phyloP scores from a whole-genome alignment of 2,329 filamentous ascomycete species.

The Penicillium freii region DNA sequence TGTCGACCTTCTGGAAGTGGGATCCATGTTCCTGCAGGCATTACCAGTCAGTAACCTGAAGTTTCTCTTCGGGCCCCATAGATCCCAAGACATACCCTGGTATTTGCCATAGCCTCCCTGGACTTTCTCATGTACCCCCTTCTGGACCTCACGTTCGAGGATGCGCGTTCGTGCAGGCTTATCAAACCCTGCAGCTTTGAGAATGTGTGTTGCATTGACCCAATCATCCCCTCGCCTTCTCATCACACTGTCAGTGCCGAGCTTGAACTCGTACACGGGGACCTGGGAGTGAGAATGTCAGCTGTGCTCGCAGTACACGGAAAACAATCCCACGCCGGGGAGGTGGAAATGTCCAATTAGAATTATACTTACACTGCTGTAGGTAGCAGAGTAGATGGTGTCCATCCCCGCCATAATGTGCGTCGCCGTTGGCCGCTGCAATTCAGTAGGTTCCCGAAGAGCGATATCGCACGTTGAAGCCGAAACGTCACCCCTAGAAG shows the following conservation, averaged over 20 bases:
- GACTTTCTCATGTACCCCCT: slow-evolving; percentile 94
- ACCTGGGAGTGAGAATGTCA: slow-evolving; percentile 57
- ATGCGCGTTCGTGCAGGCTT: slow-evolving; percentile 95
- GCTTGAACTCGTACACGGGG: slow-evolving; percentile 90
- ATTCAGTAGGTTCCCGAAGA: slow-evolving; percentile 26
- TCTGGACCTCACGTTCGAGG: slow-evolving; percentile 93
- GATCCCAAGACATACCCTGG: slow-evolving; percentile 61
- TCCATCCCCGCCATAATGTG: slow-evolving; percentile 37
- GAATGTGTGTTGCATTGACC: slow-evolving; percentile 99
- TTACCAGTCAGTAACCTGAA: slow-evolving; percentile 4
- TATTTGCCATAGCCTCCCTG: slow-evolving; percentile 99
- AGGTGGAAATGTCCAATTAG: neutral
- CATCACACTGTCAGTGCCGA: slow-evolving; percentile 92
- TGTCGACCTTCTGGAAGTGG: slow-evolving; percentile 76
- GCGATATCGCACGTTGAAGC: slow-evolving; percentile 18
- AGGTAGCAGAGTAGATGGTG: slow-evolving; percentile 63
- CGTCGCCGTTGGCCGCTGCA: slow-evolving; percentile 21
- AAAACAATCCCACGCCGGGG: neutral
- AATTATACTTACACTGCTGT: slow-evolving; percentile 56
- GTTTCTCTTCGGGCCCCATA: neutral
- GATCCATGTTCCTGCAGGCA: slow-evolving; percentile 79
- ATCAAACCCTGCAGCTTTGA: slow-evolving; percentile 95
- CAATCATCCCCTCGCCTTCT: slow-evolving; percentile 87
- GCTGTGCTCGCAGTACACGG: neutral
- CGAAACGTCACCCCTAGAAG: slow-evolving; percentile 9